These are phyloP conservation scores for Lentinus brumalis DNA, from an alignment of 768 basidiomycete species.

Conservation along the genomic window DNA sequence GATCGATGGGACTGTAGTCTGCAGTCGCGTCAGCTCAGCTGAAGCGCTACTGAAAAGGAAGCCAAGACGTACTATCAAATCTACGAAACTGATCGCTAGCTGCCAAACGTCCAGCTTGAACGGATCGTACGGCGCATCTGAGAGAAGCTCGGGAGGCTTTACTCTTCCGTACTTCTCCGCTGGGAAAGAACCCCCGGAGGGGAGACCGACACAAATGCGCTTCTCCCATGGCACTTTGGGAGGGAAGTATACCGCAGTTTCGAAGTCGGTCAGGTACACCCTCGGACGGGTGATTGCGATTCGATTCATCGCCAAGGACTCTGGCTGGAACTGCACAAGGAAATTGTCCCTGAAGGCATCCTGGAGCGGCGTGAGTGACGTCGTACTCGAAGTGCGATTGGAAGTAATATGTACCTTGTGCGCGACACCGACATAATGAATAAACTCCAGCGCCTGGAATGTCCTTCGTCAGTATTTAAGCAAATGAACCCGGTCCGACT, in stretches of 20 bases:
- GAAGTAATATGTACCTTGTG: not conserved
- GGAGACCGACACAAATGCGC: not conserved
- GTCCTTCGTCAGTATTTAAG: too few relatives aligned
- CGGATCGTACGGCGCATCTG: constrained; percentile 26
- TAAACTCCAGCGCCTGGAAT: not conserved
- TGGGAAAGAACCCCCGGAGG: too few relatives aligned
- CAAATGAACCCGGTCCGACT: not conserved
- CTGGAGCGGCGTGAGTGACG: constrained; percentile 11
- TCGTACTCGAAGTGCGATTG: not conserved
- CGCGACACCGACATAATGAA: not conserved
- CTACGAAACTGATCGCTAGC: constrained; percentile 19
- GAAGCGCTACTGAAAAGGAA: not conserved
- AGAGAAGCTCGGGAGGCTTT: constrained; percentile 27
- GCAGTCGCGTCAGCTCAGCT: too few relatives aligned
- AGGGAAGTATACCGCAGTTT: not conserved
- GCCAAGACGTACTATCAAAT: constrained; percentile 13
- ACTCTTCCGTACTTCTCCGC: constrained; percentile 21
- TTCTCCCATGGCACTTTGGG: not conserved
- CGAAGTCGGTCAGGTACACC: not conserved
- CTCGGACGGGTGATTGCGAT: constrained; percentile 9
- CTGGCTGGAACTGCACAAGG: constrained; percentile 34
- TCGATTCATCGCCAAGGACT: constrained; percentile 23
- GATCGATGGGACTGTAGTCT: constrained; percentile 6
- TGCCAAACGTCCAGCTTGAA: constrained; percentile 37
- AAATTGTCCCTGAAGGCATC: constrained; percentile 37